Evolutionary conservation across 164 flowering plant genomes (phyloP).

Genomic region (Aristolochia contorta): DNA sequence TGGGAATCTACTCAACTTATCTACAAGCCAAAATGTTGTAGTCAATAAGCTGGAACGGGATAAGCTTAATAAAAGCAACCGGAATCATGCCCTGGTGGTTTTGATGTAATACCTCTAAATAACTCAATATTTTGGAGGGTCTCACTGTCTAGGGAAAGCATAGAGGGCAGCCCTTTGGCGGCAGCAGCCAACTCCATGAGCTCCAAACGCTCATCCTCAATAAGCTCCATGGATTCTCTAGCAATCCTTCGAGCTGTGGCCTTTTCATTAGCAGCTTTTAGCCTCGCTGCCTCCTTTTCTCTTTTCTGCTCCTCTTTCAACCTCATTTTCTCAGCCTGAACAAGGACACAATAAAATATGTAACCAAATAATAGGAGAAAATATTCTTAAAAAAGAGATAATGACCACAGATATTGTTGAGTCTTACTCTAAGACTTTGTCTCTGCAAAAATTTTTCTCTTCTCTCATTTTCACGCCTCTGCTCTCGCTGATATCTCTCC

Average conservation of each 20-base stretch:
- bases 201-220: constrained; percentile 91
- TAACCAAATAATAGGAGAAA: not conserved
- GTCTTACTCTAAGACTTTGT: constrained; percentile 62
- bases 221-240: constrained; percentile 79
- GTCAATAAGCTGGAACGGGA: too few species aligned
- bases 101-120: constrained; percentile 43
- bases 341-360: not conserved
- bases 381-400: not conserved
- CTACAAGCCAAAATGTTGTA: constrained; percentile 25
- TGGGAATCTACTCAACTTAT: constrained; percentile 49
- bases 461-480: constrained; percentile 80
- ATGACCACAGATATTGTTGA: not conserved
- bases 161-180: constrained; percentile 59
- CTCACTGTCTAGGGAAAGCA: constrained; percentile 63
- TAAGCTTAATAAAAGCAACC: too few species aligned
- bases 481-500: constrained; percentile 71
- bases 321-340: constrained; percentile 79
- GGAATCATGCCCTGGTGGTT: too few species aligned
- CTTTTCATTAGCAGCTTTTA: constrained; percentile 78
- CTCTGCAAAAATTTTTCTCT: constrained; percentile 76
- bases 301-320: constrained; percentile 81
- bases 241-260: constrained; percentile 89
- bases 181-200: constrained; percentile 86
- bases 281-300: constrained; percentile 76
- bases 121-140: constrained; percentile 60